These are phyloP conservation scores for Calonectria fujianensis DNA, from an alignment of 2,329 filamentous ascomycete genomes.

Conservation along the genomic window DNA sequence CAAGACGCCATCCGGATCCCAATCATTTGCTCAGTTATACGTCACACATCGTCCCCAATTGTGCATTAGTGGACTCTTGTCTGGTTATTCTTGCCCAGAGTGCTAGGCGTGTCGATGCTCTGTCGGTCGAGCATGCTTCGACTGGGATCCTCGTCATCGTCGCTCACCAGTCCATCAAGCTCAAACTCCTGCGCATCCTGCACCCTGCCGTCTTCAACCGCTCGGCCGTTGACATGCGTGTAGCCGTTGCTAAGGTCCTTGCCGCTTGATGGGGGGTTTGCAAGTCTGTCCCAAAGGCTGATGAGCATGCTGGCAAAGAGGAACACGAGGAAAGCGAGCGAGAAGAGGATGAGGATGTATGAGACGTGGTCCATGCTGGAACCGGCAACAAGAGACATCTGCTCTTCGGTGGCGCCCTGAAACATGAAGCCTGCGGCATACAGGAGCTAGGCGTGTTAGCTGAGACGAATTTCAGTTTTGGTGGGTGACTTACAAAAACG, in stretches of 20 bases:
- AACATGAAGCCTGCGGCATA: slow-evolving; percentile 96
- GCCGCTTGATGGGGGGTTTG: slow-evolving; percentile 59
- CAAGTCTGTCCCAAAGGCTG: slow-evolving; percentile 83
- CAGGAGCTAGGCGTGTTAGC: slow-evolving; percentile 77
- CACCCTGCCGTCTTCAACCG: slow-evolving; percentile 74
- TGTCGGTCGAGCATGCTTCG: slow-evolving; percentile 61
- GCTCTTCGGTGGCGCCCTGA: slow-evolving; percentile 98
- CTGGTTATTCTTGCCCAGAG: slow-evolving; percentile 59
- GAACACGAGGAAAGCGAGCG: slow-evolving; percentile 91
- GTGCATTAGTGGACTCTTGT: slow-evolving; percentile 28
- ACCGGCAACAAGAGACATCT: slow-evolving; percentile 86
- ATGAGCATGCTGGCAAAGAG: slow-evolving; percentile 93
- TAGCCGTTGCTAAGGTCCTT: slow-evolving; percentile 64
- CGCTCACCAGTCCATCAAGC: slow-evolving; percentile 90
- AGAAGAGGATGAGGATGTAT: slow-evolving; percentile 94
- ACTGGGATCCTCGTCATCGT: slow-evolving; percentile 83
- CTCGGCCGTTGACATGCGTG: slow-evolving; percentile 57
- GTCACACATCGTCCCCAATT: background rate
- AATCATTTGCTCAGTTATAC: slow-evolving; percentile 6
- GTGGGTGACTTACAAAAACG: slow-evolving; percentile 70
- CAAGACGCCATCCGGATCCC: slow-evolving; percentile 11
- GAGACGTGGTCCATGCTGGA: slow-evolving; percentile 90
- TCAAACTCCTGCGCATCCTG: slow-evolving; percentile 95
- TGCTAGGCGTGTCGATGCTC: slow-evolving; percentile 66
- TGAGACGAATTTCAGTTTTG: background rate